Evolutionary conservation across 176 grass and related monocot genomes (phyloP), one percentile per base, ranked within the genome.

Genomic region (Lolium multiflorum): DNA sequence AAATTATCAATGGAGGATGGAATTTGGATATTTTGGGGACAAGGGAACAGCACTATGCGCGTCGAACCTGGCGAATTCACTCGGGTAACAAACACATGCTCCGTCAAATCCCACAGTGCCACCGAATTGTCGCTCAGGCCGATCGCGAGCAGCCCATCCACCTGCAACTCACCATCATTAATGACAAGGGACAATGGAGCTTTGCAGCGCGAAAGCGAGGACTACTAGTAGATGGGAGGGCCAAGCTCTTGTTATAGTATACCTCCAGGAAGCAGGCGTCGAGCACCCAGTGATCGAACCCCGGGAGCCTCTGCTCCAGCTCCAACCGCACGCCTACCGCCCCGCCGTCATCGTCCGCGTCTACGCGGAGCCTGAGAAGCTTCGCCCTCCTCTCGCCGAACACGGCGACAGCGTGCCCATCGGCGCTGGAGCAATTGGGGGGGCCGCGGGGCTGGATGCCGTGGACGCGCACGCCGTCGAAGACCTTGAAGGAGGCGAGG

Each of bases 51-150:
- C 9, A 5, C n/a, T 20, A 57, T 77, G 66, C 7, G 77, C 25
- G 48, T 65, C 54, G 20, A 74, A 94, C 94, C 94, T 92, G 90
- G 88, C 68, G 91, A 95, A 67, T 92, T 90, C 22, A 95, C 90
- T 84, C 93, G 82, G 68, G 91, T 61, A 74, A 88, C 14, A 22
- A 94, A 43, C 35, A 24, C 9, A 11, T 5, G 81, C 26, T 82
- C 9, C 5, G 20, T 71, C 58, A 96, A 68, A 92, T 96, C 86
- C 93, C 92, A 98, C 69, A 96, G 79, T 20, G 90, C 81, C 21
- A 96, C 86, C 3, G 96, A 96, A 90, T 98, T 98, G 60, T 98
- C 96, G 66, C 92, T 91, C 46, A 98, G 87, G 17, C 96, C 92
- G 37, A 98, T 44, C 2, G 83, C 96, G 43, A 98, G 91, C 13